phyloP scores from a whole-genome alignment of 805 yeast genomes.

The Yarrowia sp. region DNA sequence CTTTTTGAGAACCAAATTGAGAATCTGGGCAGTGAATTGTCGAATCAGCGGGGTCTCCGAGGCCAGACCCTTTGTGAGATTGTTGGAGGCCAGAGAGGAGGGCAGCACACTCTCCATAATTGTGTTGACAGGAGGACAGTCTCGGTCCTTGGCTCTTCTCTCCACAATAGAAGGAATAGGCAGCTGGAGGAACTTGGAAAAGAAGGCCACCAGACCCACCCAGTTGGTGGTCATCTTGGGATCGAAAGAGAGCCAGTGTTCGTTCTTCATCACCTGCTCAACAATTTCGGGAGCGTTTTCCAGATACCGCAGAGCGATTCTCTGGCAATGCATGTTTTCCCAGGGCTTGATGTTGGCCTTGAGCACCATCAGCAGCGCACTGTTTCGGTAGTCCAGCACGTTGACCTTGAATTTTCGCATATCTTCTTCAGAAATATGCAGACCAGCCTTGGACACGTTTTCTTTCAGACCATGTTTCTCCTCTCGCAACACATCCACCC shows the following conservation, averaged over 20 bases:
- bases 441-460: background rate
- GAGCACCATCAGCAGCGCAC: conserved; percentile 34
- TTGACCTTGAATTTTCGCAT: conserved; percentile 53
- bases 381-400: conserved; percentile 58
- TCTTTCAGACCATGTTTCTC: background rate
- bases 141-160: conserved; percentile 37
- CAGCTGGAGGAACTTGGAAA: conserved; percentile 56
- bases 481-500: conserved; percentile 3
- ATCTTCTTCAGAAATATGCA: background rate
- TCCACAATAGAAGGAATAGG: conserved; percentile 46
- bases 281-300: conserved; percentile 61
- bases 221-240: conserved; percentile 79
- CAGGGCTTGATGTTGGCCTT: conserved; percentile 60
- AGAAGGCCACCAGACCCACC: conserved; percentile 66
- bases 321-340: conserved; percentile 65
- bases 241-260: conserved; percentile 50
- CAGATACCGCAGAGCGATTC: conserved; percentile 51
- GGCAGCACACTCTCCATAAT: conserved; percentile 63
- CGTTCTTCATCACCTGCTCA: conserved; percentile 52
- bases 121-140: conserved; percentile 32
- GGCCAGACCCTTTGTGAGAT: conserved; percentile 58
- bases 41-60: conserved; percentile 50
- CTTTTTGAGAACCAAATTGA: conserved; percentile 54
- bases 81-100: conserved; percentile 53
- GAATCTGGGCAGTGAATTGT: conserved; percentile 61